These are phyloP conservation scores for Cytidiella melzeri DNA, from an alignment of 768 basidiomycete species.

Conservation along the genomic window DNA sequence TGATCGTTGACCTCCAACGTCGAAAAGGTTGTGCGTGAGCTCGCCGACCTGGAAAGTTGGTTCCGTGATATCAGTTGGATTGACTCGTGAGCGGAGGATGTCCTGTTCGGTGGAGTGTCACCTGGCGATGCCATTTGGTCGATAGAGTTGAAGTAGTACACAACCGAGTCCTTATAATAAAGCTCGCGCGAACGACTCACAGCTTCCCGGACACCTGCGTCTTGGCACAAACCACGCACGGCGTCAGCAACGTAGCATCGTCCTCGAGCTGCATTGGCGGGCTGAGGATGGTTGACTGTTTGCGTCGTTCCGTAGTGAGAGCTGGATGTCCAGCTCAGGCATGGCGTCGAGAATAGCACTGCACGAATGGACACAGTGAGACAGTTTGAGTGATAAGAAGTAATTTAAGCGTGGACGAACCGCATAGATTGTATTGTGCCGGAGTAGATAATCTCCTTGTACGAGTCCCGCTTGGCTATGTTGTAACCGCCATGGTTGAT, in stretches of 20 bases:
- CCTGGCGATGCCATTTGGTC: conserved; percentile 70
- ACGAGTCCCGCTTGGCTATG: conserved; percentile 82
- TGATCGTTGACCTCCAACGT: conserved; percentile 84
- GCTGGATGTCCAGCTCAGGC: conserved; percentile 71
- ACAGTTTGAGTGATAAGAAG: too few relatives aligned
- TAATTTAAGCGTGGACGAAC: conserved; percentile 41
- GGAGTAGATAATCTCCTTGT: conserved; percentile 93
- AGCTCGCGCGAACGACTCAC: conserved; percentile 86
- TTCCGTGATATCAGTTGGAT: conserved; percentile 97
- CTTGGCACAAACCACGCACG: conserved; percentile 74
- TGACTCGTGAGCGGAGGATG: conserved; percentile 88
- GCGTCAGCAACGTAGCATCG: conserved; percentile 74
- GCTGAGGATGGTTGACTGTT: conserved; percentile 60
- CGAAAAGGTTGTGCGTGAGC: conserved; percentile 88
- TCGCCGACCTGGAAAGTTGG: conserved; percentile 95
- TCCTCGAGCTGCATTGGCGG: conserved; percentile 77
- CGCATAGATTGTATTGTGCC: conserved; percentile 96
- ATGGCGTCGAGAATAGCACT: conserved; percentile 92
- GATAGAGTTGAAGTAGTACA: conserved; percentile 94
- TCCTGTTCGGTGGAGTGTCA: conserved; percentile 96
- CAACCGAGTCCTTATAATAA: conserved; percentile 93
- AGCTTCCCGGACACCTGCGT: conserved; percentile 73
- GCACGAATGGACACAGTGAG: conserved; percentile 3
- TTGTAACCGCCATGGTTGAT: conserved; percentile 93
- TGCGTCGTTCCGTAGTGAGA: conserved; percentile 67